Base-by-base conservation (phyloP, 441 rosid species). In the Geranium incanum region DNA sequence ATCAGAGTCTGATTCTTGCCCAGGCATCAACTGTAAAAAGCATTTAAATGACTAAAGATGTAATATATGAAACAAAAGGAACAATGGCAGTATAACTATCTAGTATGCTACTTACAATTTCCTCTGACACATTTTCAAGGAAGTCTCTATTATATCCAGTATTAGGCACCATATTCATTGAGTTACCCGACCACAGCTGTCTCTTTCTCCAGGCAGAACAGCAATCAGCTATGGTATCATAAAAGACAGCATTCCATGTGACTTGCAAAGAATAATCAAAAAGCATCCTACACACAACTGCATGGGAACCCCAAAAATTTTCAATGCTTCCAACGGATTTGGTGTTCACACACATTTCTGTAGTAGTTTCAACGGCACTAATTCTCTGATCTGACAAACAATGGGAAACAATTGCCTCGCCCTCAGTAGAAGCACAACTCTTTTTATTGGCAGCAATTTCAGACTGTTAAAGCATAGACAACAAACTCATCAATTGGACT, bases 161-260 rank as follows among this genome's bases (percentile, higher is more conserved):
- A 55, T 73, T 60, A 64, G 75, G 76, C 28, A 77, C 65, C 74
- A 75, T 65, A 57, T 50, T 65, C 69, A 71, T 70, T 12, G 91
- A 80, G 78, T 68, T 81, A 68, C 72, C 81, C 78, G 71, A 85
- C 97, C 99, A 95, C 66, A 86, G 80, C 80, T 82, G 90, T 64
- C 78, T 77, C 76, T 80, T 86, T 76, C 96, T 83, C 99, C 99
- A 95, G 70, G 82, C 75, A 76, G 81, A 75, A 60, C 80, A 69
- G 82, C 77, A 86, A 50, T 86, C 84, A 38, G 78, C 86, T 72
- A 92, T 72, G 70, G 76, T 74, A 77, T 95, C 98, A 81, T 88
- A 84, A 85, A 89, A 88, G 71, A 88, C 89, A 78, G 93, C 91
- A 81, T 95, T 92, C 97, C 97, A 95, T 80, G 84, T 79, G 72